phyloP scores from a whole-genome alignment of 495 filamentous ascomycete species.

The Podospora sp. region DNA sequence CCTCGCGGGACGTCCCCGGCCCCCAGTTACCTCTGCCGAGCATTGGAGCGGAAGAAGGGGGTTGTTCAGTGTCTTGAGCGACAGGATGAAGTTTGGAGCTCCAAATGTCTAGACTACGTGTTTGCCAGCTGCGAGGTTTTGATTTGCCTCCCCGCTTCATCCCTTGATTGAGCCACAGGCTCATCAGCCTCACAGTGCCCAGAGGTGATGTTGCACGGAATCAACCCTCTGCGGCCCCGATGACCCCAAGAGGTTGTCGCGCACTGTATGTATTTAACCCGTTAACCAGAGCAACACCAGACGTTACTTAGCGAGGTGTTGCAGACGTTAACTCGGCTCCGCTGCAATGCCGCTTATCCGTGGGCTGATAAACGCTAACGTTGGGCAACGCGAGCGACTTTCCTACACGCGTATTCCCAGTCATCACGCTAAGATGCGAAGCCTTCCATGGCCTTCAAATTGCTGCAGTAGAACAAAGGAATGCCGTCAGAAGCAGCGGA shows the following conservation, averaged over 20 bases:
- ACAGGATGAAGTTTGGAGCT: neutral
- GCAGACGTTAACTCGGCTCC: neutral
- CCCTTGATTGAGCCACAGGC: neutral
- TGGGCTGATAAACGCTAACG: neutral
- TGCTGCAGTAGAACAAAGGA: neutral
- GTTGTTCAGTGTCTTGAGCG: neutral
- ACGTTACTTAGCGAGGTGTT: neutral
- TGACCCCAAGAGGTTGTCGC: too few relatives aligned
- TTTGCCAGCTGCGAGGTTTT: neutral
- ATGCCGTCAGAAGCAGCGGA: neutral
- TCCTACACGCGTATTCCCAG: neutral
- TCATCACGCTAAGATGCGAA: too few relatives aligned
- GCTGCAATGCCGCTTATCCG: constrained; percentile 3
- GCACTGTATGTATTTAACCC: too few relatives aligned
- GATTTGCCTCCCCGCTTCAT: neutral
- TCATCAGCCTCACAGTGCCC: neutral
- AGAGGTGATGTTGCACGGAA: neutral
- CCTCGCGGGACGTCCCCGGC: neutral
- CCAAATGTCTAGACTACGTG: constrained; percentile 1
- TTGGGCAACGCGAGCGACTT: neutral
- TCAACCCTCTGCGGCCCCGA: neutral
- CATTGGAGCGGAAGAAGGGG: neutral
- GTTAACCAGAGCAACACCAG: too few relatives aligned
- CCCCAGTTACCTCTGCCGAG: neutral
- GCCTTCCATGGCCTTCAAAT: too few relatives aligned